Percentiles rank a stretch among this genome's conserved stretches.
Evolutionary conservation across 2,329 filamentous ascomycete genomes (phyloP).

Genomic region (Helicocarpus griseus): DNA sequence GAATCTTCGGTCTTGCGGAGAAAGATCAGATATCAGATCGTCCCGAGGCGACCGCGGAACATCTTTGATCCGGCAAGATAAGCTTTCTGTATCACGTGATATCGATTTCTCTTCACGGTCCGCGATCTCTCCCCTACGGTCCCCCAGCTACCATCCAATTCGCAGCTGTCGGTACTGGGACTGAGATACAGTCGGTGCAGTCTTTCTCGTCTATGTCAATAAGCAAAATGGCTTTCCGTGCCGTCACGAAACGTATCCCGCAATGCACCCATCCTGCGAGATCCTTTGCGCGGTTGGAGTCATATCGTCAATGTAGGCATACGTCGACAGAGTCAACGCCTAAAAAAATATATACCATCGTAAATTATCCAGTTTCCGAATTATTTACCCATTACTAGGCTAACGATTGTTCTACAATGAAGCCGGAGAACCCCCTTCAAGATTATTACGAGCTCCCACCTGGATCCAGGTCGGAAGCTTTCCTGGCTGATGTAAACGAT

Average conservation of each 20-base stretch:
- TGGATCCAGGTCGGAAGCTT: conserved; percentile 63
- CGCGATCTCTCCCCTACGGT: no score
- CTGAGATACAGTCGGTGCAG: no score
- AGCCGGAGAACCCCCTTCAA: conserved; percentile 35
- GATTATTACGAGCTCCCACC: conserved; percentile 64
- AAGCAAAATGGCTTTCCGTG: conserved; percentile 1
- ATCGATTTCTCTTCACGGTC: no score
- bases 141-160: no score
- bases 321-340: background rate
- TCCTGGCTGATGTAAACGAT: conserved; percentile 65
- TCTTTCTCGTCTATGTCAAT: no score
- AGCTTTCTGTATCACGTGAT: background rate
- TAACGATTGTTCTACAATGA: no score
- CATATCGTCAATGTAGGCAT: conserved; percentile 1
- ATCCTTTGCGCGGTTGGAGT: conserved; percentile 3
- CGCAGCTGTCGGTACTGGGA: no score
- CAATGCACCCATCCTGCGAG: background rate
- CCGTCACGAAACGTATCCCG: background rate
- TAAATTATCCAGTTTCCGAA: no score
- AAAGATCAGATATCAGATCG: background rate
- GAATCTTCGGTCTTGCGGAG: background rate
- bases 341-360: no score
- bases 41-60: background rate
- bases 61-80: conserved; percentile 3
- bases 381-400: no score